Conservation (phyloP, 257 asterid genomes). For the Scutellaria barbata region DNA sequence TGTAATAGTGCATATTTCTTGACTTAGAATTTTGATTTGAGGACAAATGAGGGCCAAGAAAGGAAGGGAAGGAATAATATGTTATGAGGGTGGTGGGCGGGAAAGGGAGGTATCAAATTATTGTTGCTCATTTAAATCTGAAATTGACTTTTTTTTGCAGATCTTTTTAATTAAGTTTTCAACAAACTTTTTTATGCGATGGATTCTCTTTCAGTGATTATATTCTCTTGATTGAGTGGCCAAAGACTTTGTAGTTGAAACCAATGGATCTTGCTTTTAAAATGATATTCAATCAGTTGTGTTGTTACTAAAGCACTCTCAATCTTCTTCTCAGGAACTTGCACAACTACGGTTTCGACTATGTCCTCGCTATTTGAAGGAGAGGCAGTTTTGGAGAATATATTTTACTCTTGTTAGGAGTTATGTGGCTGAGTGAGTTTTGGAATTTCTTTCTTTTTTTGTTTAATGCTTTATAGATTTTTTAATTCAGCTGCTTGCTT, state of each 20-base stretch:
- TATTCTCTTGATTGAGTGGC: slow-evolving; percentile 19
- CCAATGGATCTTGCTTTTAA: slow-evolving; percentile 6
- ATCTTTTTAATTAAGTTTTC: neutral
- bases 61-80: slow-evolving; percentile 15
- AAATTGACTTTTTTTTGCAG: neutral
- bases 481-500: slow-evolving; percentile 29
- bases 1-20: slow-evolving; percentile 9
- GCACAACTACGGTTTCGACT: slow-evolving; percentile 77
- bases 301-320: slow-evolving; percentile 33
- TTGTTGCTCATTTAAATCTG: slow-evolving; percentile 1
- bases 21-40: slow-evolving; percentile 16
- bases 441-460: slow-evolving; percentile 4
- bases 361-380: slow-evolving; percentile 87
- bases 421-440: slow-evolving; percentile 75
- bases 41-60: neutral
- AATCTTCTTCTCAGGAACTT: slow-evolving; percentile 65
- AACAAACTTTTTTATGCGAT: slow-evolving; percentile 13
- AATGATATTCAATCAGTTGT: slow-evolving; percentile 20
- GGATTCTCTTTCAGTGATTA: slow-evolving; percentile 23
- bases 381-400: slow-evolving; percentile 84
- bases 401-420: slow-evolving; percentile 75
- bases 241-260: slow-evolving; percentile 12
- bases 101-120: neutral
- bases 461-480: slow-evolving; percentile 26
- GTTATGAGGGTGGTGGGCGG: slow-evolving; percentile 16